Percentiles rank a stretch among this genome's conserved stretches.
Evolutionary conservation across 371 early-diverging fungal genomes (phyloP).

Genomic region (Mortierella sp.): DNA sequence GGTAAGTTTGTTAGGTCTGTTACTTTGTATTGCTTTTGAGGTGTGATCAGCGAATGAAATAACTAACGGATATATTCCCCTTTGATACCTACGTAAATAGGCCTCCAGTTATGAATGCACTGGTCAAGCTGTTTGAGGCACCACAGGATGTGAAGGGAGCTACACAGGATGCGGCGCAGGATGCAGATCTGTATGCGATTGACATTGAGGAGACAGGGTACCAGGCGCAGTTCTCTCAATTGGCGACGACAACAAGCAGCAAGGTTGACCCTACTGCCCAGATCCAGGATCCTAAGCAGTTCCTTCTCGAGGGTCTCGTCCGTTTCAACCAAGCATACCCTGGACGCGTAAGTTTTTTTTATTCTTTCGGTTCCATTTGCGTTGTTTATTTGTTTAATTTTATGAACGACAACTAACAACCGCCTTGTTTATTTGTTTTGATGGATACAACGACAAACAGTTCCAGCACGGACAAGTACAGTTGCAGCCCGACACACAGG

Average conservation of each 20-base stretch:
- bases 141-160: conserved; percentile 64
- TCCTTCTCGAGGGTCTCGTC: conserved; percentile 41
- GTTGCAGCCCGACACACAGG: conserved; percentile 49
- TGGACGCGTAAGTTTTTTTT: conserved; percentile 40
- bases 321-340: conserved; percentile 54
- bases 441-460: conserved; percentile 13
- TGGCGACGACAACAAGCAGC: conserved; percentile 68
- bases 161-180: conserved; percentile 63
- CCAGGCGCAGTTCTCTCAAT: conserved; percentile 80
- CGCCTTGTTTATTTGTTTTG: not conserved
- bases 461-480: conserved; percentile 51
- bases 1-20: conserved; percentile 40
- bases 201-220: conserved; percentile 85
- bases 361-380: not conserved
- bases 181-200: conserved; percentile 78
- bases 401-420: not conserved
- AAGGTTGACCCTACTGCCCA: conserved; percentile 63
- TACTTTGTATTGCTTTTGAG: not conserved
- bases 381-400: not conserved
- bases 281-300: conserved; percentile 51
- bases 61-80: no score
- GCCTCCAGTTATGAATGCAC: conserved; percentile 62
- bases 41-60: not conserved
- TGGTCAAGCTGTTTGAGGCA: conserved; percentile 67
- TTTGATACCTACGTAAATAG: conserved; percentile 32